These are phyloP conservation scores for Neurospora sp. DNA, from an alignment of 495 filamentous ascomycete genomes.

Conservation along the genomic window DNA sequence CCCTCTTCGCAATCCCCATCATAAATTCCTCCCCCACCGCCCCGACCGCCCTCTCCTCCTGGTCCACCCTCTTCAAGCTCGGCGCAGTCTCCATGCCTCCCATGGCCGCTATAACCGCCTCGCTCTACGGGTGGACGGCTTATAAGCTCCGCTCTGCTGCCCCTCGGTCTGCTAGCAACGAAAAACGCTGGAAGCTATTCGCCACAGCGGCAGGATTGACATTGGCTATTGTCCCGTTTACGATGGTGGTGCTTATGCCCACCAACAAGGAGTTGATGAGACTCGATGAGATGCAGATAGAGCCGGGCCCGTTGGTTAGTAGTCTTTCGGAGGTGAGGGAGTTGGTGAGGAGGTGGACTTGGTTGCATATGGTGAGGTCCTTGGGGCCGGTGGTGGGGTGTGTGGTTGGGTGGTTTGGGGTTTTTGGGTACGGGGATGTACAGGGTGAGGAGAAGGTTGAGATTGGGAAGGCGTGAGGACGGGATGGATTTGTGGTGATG, in stretches of 20 bases:
- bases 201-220: background rate
- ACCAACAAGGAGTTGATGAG: slow-evolving; percentile 22
- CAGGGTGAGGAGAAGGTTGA: background rate
- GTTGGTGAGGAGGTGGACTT: background rate
- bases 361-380: background rate
- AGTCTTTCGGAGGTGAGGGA: background rate
- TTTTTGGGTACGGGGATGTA: background rate
- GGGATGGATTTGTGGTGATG: background rate
- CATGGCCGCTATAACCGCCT: background rate
- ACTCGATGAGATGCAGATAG: slow-evolving; percentile 3
- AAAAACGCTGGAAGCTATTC: background rate
- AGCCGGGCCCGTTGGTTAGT: background rate
- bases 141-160: background rate
- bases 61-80: background rate
- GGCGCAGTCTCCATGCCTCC: background rate
- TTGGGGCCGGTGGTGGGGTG: background rate
- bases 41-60: background rate
- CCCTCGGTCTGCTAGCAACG: background rate
- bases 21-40: background rate
- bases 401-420: background rate
- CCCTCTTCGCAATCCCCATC: background rate
- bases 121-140: background rate
- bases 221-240: slow-evolving; percentile 23
- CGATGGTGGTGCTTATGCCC: slow-evolving; percentile 18
- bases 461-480: background rate